Base-by-base conservation (phyloP, 2,329 filamentous ascomycete species). In the Xylaria sp. region DNA sequence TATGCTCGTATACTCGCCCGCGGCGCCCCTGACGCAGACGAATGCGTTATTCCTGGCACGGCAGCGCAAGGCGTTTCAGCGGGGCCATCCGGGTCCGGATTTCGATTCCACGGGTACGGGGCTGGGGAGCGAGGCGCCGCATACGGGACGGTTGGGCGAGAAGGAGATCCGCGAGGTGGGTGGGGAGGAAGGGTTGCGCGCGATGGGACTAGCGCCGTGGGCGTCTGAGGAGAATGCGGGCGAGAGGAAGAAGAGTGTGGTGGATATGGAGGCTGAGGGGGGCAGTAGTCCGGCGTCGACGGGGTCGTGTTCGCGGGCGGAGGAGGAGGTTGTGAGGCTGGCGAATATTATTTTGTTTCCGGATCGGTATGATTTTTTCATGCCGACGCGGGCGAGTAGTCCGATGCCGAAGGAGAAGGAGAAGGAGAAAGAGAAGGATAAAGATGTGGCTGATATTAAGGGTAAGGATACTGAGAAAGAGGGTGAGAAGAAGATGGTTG, bases 181-280 rank as follows among this genome's bases (percentile, higher is more conserved):
- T 9, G 81, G 81, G 1, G 73, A 77, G 1, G 77, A 78, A 6
- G 82, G 75, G 0, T 69, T 85, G 57, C 77, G 79, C 63, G 81
- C 82, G n/a, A 85, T 85, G 82, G 83, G 83, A 0, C 72, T 85
- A 1, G 77, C 76, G 44, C 80, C 79, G 2, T 84, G 81, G 76
- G 77, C 74, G 52, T 66, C 76, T 3, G 71, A 76, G 63, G 62
- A 74, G 54, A 39, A 63, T 64, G 42, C 66, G 16, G 55, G 68
- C 47, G 44, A 55, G 19, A 61, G 66, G 52, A 63, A 68, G 42
- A 64, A 65, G 55, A 63, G 63, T 30, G 54, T 66, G 8, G 65
- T 66, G 8, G 65, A 66, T 47, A 61, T 61, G 59, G 67, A 67
- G 13, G 66, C 16, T 16, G 16, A 68, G 48, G 66, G 63, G 47